Evolutionary conservation across 495 filamentous ascomycete genomes (phyloP), one percentile per base, ranked within the genome.

Genomic region (Neurospora sp.): DNA sequence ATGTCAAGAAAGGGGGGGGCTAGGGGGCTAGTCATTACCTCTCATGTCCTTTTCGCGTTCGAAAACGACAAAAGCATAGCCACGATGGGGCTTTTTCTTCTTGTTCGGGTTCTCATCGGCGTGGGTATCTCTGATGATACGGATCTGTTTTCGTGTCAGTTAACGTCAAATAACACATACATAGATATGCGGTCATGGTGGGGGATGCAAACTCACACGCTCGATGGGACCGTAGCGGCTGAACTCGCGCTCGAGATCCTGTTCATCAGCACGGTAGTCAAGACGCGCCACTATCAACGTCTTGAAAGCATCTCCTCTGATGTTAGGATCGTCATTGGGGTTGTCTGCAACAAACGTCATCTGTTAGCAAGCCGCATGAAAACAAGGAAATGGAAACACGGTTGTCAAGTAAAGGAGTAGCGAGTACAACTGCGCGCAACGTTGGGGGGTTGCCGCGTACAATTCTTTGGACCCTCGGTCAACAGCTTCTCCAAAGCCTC

Each of bases 41-140:
- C 97, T 98, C 96, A 99, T 98, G 79, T 99, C 96, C 83, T 95
- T 94, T 82, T 98, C 96, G 78, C 93, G 90, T 83, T 98, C 95
- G 81, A 94, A 99, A 69, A 98, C 94, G 77, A 99, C 91, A 81
- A 99, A 99, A 73, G 94, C 96, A 84, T 99, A 99, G 74, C 96
- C 96, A 76, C 90, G 88, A 80, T 96, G 91, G 62, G 89, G 86
- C 83, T 96, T 97, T 80, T 94, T 94, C 71, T 89, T 89, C 79
- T 90, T 90, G 76, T 92, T 94, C 5, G 88, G 87, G 71, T 90
- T 90, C 71, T 91, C 85, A 72, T 90, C 86, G 75, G 88, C 88
- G 77, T 90, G 85, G 28, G 86, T 88, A 77, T 93, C 88, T 40
- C 80, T 87, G 74, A 98, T 89, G 77, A 97, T 92, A 70, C 95